Evolutionary conservation across 2,329 filamentous ascomycete species (phyloP).

Genomic region (Trichoderma atrobrunneum): DNA sequence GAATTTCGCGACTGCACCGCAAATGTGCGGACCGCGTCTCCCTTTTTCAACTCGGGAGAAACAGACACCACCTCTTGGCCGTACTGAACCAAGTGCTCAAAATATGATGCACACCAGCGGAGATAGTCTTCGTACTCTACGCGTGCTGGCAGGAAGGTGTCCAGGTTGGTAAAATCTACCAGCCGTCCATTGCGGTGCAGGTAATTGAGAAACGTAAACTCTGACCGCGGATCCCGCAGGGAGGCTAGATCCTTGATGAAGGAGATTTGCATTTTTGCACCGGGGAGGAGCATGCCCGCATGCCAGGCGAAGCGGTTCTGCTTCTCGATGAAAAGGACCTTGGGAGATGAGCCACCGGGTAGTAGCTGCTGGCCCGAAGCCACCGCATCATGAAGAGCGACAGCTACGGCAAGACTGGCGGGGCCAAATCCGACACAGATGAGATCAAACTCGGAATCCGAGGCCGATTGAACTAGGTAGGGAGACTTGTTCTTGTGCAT

Average conservation of each 20-base stretch:
- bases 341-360: constrained; percentile 52
- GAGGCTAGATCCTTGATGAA: constrained; percentile 96
- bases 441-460: constrained; percentile 73
- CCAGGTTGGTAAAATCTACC: constrained; percentile 85
- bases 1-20: constrained; percentile 63
- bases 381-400: constrained; percentile 81
- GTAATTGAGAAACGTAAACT: constrained; percentile 96
- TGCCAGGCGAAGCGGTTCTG: constrained; percentile 87
- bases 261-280: constrained; percentile 95
- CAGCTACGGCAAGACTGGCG: constrained; percentile 82
- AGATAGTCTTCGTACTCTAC: constrained; percentile 95
- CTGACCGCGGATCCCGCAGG: constrained; percentile 78
- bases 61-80: constrained; percentile 73
- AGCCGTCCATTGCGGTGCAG: constrained; percentile 78
- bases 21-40: constrained; percentile 60
- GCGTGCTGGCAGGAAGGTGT: constrained; percentile 82
- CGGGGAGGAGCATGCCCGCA: constrained; percentile 89
- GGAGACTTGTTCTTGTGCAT: constrained; percentile 21
- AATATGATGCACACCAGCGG: constrained; percentile 83
- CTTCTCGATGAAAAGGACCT: constrained; percentile 83
- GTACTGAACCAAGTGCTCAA: constrained; percentile 71
- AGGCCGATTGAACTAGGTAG: constrained; percentile 48
- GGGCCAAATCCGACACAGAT: constrained; percentile 92
- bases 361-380: constrained; percentile 46
- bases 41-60: constrained; percentile 48